Evolutionary conservation across 257 asterid genomes (phyloP).

Genomic region (Solanum pimpinellifolium): DNA sequence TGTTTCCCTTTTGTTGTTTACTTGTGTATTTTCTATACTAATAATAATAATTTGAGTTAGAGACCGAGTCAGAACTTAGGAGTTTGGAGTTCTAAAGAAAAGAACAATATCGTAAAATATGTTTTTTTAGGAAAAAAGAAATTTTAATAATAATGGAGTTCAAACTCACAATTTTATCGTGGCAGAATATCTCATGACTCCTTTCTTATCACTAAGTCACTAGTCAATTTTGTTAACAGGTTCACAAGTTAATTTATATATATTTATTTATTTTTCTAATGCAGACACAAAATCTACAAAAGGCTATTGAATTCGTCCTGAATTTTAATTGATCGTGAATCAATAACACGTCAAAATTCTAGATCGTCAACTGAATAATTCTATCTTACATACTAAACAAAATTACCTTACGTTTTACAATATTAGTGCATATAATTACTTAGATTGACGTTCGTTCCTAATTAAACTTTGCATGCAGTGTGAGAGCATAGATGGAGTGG

Average conservation of each 20-base stretch:
- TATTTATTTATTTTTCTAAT: too few relatives aligned
- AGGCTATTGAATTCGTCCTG: rapidly evolving
- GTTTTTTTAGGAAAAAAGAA: rapidly evolving
- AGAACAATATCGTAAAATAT: rapidly evolving
- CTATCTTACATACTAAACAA: not conserved
- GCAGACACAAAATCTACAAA: too few relatives aligned
- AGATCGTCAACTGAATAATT: not conserved
- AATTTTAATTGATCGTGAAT: not conserved
- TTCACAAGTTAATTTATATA: not conserved
- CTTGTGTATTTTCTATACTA: not conserved
- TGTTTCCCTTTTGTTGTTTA: too few relatives aligned
- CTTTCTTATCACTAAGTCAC: not conserved
- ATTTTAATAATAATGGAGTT: not conserved
- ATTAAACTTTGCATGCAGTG: conserved; percentile 29
- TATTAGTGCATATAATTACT: not conserved
- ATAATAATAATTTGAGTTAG: not conserved
- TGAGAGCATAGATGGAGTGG: conserved; percentile 78
- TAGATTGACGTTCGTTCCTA: not conserved
- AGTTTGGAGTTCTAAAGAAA: too few relatives aligned
- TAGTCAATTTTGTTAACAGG: rapidly evolving
- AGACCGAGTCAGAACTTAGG: rapidly evolving
- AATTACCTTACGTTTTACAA: not conserved
- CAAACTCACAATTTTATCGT: not conserved
- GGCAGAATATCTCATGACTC: not conserved
- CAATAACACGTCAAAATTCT: not conserved